phyloP scores from a whole-genome alignment of 306 rosid genomes.

The Vigna trinervia region DNA sequence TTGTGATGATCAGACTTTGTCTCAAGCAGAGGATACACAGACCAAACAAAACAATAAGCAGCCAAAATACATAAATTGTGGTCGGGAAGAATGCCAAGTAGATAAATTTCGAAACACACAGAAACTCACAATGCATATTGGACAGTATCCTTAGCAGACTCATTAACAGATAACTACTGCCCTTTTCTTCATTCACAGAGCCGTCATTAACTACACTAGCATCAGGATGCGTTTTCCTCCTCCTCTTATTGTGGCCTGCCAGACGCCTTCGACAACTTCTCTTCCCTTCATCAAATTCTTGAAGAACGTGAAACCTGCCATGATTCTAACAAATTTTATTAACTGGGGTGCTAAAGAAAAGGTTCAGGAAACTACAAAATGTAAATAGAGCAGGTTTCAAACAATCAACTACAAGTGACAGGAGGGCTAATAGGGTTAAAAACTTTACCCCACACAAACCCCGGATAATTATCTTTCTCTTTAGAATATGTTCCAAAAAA shows the following conservation, averaged over 20 bases:
- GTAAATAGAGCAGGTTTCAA: slow-evolving; percentile 4
- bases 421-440: not conserved
- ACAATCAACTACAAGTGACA: slow-evolving; percentile 22
- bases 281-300: slow-evolving; percentile 98
- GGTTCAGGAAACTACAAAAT: slow-evolving; percentile 25
- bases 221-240: slow-evolving; percentile 87
- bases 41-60: slow-evolving; percentile 1
- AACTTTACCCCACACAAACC: slow-evolving; percentile 7
- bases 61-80: slow-evolving; percentile 22
- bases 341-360: slow-evolving; percentile 42
- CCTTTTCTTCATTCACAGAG: slow-evolving; percentile 71
- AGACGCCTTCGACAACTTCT: slow-evolving; percentile 97
- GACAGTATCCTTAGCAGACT: slow-evolving; percentile 85
- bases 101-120: slow-evolving; percentile 25
- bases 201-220: slow-evolving; percentile 60
- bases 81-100: slow-evolving; percentile 26
- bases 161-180: slow-evolving; percentile 74
- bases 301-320: slow-evolving; percentile 95
- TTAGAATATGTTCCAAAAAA: not conserved
- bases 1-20: slow-evolving; percentile 14
- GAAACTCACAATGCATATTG: slow-evolving; percentile 80
- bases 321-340: slow-evolving; percentile 45
- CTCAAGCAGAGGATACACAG: slow-evolving; percentile 6
- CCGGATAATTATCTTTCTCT: slow-evolving; percentile 20
- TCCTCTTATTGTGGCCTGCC: slow-evolving; percentile 93